Evolutionary conservation across 2,329 filamentous ascomycete species (phyloP).

Genomic region (Cladosporium sp.): DNA sequence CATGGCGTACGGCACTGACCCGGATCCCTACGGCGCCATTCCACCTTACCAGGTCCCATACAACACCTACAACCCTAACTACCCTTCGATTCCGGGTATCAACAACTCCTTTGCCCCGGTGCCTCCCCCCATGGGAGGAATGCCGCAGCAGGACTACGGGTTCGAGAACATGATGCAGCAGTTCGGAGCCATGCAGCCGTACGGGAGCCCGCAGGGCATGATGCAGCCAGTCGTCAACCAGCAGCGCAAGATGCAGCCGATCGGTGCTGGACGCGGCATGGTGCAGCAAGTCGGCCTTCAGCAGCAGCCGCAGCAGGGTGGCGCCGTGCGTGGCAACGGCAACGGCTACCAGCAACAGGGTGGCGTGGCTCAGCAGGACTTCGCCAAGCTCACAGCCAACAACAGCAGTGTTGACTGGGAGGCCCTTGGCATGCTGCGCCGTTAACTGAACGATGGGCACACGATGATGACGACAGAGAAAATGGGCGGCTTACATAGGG

Average conservation of each 20-base stretch:
- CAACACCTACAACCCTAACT: constrained; percentile 39
- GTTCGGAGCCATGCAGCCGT: constrained; percentile 11
- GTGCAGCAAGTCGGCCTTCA: background rate
- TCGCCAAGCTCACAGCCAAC: constrained; percentile 3
- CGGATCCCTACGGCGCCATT: constrained; percentile 39
- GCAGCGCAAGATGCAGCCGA: constrained; percentile 16
- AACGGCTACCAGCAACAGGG: constrained; percentile 8
- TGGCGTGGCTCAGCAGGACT: constrained; percentile 13
- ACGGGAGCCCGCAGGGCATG: background rate
- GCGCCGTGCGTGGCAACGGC: background rate
- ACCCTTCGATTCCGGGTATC: constrained; percentile 37
- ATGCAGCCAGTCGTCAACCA: background rate
- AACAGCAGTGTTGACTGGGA: constrained; percentile 16
- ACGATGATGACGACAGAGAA: background rate
- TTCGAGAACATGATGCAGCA: constrained; percentile 6
- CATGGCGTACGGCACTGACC: constrained; percentile 37
- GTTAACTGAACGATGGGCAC: background rate
- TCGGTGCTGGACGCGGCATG: constrained; percentile 3
- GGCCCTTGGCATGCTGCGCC: constrained; percentile 9
- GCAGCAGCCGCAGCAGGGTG: constrained; percentile 4
- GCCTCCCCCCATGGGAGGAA: background rate
- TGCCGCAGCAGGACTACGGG: constrained; percentile 1
- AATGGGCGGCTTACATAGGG: background rate
- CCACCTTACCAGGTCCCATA: constrained; percentile 37
- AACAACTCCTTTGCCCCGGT: constrained; percentile 34